phyloP scores from a whole-genome alignment of 1,284 basidiomycete genomes.

The Waitea zeae region DNA sequence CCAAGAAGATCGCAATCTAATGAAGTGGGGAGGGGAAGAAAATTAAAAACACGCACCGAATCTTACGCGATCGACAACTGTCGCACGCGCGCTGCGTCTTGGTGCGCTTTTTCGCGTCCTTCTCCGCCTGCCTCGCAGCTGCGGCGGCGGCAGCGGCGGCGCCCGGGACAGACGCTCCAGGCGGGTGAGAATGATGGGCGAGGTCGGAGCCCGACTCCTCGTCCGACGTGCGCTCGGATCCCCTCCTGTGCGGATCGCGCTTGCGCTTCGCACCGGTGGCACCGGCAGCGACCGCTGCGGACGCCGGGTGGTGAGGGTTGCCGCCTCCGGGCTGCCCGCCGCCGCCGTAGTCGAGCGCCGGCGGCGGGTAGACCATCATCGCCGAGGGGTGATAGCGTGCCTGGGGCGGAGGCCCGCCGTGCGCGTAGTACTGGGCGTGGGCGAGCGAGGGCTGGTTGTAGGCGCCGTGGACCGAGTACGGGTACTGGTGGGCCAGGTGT shows the following conservation, averaged over 20 bases:
- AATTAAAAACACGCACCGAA: constrained; percentile 50
- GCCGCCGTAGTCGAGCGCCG: not conserved
- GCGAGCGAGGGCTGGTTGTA: too few relatives aligned
- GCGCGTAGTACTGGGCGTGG: too few relatives aligned
- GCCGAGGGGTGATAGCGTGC: too few relatives aligned
- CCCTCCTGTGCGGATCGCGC: constrained; percentile 27
- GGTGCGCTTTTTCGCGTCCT: constrained; percentile 68
- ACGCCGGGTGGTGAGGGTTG: not conserved
- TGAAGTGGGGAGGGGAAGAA: too few relatives aligned
- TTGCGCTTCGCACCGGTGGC: constrained; percentile 40
- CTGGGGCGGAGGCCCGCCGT: too few relatives aligned
- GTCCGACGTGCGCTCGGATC: constrained; percentile 25
- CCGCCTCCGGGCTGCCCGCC: not conserved
- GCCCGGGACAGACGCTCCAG: too few relatives aligned
- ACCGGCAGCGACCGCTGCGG: constrained; percentile 8
- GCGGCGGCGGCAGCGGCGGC: constrained; percentile 22
- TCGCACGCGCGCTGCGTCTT: constrained; percentile 88
- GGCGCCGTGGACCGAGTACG: too few relatives aligned
- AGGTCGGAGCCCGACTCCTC: constrained; percentile 35
- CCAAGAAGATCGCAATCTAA: too few relatives aligned
- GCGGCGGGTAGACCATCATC: constrained; percentile 40
- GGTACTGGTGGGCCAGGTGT: too few relatives aligned
- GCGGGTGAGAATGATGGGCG: too few relatives aligned
- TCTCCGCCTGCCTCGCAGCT: too few relatives aligned
- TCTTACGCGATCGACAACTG: constrained; percentile 87